phyloP scores from a whole-genome alignment of 1,284 basidiomycete species.

The Rhodotorula mucilaginosa region DNA sequence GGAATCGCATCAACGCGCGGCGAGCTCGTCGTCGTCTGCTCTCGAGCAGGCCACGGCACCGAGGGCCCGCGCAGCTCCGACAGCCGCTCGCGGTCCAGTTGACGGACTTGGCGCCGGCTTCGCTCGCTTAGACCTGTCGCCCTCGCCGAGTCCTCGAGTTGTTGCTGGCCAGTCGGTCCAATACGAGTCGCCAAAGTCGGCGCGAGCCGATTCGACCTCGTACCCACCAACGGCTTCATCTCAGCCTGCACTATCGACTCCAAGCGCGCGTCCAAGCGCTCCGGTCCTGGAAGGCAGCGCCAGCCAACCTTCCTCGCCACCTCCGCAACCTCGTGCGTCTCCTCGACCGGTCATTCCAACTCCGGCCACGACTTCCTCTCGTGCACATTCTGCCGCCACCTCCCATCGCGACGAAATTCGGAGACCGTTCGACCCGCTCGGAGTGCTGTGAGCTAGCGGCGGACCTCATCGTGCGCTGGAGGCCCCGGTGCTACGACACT shows the following conservation, averaged over 20 bases:
- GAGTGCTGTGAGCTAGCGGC: neutral
- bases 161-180: too few relatives aligned
- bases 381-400: neutral
- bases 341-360: too few relatives aligned
- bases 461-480: neutral
- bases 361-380: too few relatives aligned
- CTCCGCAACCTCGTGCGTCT: too few relatives aligned
- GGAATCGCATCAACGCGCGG: neutral
- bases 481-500: neutral
- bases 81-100: neutral
- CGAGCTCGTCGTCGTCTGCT: neutral
- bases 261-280: too few relatives aligned
- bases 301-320: too few relatives aligned
- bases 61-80: neutral
- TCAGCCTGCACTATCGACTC: too few relatives aligned
- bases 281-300: too few relatives aligned
- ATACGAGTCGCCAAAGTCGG: too few relatives aligned
- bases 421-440: neutral
- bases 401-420: neutral
- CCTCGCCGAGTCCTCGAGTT: neutral
- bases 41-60: neutral
- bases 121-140: neutral
- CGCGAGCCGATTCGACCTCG: too few relatives aligned
- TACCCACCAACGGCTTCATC: too few relatives aligned
- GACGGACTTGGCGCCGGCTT: neutral